Percentiles rank a stretch among this genome's conserved stretches.
phyloP scores from a whole-genome alignment of 768 basidiomycete species.

The Pulveroboletus ravenelii region DNA sequence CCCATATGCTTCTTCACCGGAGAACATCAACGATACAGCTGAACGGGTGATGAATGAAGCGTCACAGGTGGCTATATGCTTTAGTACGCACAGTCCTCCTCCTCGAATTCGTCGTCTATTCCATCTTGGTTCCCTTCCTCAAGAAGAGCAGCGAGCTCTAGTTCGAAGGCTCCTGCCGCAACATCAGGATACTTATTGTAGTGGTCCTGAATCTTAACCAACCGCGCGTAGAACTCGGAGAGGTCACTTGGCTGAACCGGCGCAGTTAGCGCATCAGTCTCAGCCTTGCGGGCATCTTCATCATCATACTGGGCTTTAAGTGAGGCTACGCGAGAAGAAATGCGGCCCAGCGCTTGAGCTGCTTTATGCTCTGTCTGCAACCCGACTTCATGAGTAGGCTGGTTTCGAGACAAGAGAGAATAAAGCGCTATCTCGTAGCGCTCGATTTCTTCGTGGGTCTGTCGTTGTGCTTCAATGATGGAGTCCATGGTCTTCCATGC shows the following conservation, averaged over 20 bases:
- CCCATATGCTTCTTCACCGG: conserved; percentile 93
- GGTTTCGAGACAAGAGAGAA: conserved; percentile 68
- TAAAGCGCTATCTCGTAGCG: conserved; percentile 85
- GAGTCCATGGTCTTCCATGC: conserved; percentile 70
- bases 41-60: conserved; percentile 9
- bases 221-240: conserved; percentile 91
- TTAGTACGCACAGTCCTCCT: conserved; percentile 75
- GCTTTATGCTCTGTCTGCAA: conserved; percentile 86
- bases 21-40: conserved; percentile 85
- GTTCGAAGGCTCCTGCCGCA: conserved; percentile 73
- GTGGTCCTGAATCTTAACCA: conserved; percentile 95
- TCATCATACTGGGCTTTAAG: conserved; percentile 77
- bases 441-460: conserved; percentile 94
- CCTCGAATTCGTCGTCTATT: conserved; percentile 64
- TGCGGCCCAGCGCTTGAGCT: conserved; percentile 81
- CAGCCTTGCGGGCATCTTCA: conserved; percentile 63
- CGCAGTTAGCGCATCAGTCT: conserved; percentile 59
- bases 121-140: conserved; percentile 71
- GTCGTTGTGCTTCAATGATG: conserved; percentile 87
- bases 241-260: conserved; percentile 64
- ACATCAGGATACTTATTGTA: conserved; percentile 94
- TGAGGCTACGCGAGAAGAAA: conserved; percentile 60
- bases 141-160: conserved; percentile 76
- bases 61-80: background rate
- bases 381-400: conserved; percentile 55